Evolutionary conservation across 305 asterid genomes (phyloP).

Genomic region (Ajuga reptans): DNA sequence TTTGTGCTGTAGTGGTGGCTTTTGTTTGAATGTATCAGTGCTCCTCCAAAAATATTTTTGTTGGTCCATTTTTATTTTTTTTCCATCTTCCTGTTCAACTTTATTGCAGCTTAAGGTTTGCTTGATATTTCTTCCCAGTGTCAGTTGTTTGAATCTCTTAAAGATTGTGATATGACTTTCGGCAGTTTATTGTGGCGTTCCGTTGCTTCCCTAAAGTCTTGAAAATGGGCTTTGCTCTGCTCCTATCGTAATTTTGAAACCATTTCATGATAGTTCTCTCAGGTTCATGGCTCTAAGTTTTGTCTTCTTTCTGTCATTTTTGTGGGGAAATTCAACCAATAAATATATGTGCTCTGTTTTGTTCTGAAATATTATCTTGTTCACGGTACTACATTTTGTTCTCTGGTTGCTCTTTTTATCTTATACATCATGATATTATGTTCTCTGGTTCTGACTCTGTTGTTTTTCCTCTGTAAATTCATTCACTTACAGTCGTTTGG

Average conservation of each 20-base stretch:
- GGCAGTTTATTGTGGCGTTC: not conserved
- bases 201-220: not conserved
- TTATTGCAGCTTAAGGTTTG: not conserved
- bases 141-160: not conserved
- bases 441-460: not conserved
- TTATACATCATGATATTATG: not conserved
- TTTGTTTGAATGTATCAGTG: not conserved
- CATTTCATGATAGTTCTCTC: not conserved
- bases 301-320: not conserved
- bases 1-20: not conserved
- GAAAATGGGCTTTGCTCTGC: constrained; percentile 5
- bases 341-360: too few species aligned
- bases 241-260: not conserved
- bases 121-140: not conserved
- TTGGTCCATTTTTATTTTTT: not conserved
- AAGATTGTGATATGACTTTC: not conserved
- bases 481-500: constrained; percentile 67
- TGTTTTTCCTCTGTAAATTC: not conserved
- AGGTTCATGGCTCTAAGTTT: not conserved
- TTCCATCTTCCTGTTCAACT: not conserved
- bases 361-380: too few species aligned
- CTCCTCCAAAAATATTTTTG: not conserved
- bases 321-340: not conserved
- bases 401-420: not conserved
- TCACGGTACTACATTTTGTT: not conserved